Evolutionary conservation across 1,284 basidiomycete genomes (phyloP).

Genomic region (Pterulicium gracile): DNA sequence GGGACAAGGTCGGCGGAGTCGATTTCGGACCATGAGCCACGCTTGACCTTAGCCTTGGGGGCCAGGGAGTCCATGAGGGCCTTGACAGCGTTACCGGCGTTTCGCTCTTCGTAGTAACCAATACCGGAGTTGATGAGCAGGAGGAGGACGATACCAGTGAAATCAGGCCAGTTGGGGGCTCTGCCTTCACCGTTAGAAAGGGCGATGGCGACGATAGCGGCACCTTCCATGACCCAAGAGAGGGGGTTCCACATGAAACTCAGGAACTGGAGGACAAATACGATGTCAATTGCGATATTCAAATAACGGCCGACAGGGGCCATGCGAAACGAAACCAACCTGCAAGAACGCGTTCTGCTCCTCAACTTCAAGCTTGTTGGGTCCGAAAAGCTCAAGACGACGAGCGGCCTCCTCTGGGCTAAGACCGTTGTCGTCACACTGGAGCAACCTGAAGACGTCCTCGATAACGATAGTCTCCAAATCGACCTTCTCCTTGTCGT

Average conservation of each 20-base stretch:
- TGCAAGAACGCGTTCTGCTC: conserved; percentile 83
- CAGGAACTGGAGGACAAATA: conserved; percentile 59
- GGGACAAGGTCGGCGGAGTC: conserved; percentile 85
- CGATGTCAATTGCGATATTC: conserved; percentile 7
- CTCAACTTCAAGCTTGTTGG: conserved; percentile 90
- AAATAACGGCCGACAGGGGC: conserved; percentile 5
- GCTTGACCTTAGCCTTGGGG: conserved; percentile 90
- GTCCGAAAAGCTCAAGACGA: conserved; percentile 91
- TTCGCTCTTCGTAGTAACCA: conserved; percentile 96
- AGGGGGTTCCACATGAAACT: conserved; percentile 99
- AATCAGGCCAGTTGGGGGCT: conserved; percentile 95
- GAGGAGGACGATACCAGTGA: conserved; percentile 90
- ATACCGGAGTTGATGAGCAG: conserved; percentile 93
- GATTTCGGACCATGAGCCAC: conserved; percentile 80
- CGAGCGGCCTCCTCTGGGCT: conserved; percentile 64
- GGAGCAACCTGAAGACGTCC: conserved; percentile 93
- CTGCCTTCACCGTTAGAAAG: conserved; percentile 85
- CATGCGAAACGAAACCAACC: conserved; percentile 27
- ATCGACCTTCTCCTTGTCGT: conserved; percentile 99
- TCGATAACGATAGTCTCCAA: conserved; percentile 95
- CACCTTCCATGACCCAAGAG: conserved; percentile 99
- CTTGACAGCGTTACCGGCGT: conserved; percentile 97
- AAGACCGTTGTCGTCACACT: conserved; percentile 80
- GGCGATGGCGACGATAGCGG: conserved; percentile 91
- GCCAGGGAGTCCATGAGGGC: conserved; percentile 98